Conservation (phyloP, 2,329 filamentous ascomycete genomes). For the Neocatenulostroma microsporum region DNA sequence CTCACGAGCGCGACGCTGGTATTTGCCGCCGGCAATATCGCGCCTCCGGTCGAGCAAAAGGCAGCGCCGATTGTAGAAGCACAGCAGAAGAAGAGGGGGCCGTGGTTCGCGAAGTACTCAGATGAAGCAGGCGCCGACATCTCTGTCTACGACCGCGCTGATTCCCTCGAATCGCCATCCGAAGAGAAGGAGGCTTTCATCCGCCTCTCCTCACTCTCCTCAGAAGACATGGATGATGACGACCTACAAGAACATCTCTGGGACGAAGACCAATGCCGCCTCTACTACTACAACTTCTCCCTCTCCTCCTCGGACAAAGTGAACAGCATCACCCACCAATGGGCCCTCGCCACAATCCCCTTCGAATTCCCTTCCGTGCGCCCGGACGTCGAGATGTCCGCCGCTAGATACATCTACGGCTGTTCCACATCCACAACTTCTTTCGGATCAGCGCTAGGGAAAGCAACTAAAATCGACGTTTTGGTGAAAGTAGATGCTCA, state of each 20-base stretch:
- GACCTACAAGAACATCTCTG: slow-evolving; percentile 12
- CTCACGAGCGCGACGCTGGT: slow-evolving; percentile 58
- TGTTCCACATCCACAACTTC: slow-evolving; percentile 53
- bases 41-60: slow-evolving; percentile 35
- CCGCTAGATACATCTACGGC: slow-evolving; percentile 57
- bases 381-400: slow-evolving; percentile 48
- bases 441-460: slow-evolving; percentile 54
- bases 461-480: slow-evolving; percentile 58
- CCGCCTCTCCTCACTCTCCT: not conserved
- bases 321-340: slow-evolving; percentile 51
- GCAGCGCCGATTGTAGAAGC: slow-evolving; percentile 23
- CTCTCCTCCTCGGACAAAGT: too few species aligned
- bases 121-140: slow-evolving; percentile 24
- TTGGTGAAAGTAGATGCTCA: slow-evolving; percentile 55
- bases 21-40: slow-evolving; percentile 57
- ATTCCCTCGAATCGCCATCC: slow-evolving; percentile 18
- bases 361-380: slow-evolving; percentile 61
- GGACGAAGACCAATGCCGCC: slow-evolving; percentile 59
- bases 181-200: slow-evolving; percentile 23
- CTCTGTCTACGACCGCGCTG: slow-evolving; percentile 17
- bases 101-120: slow-evolving; percentile 42
- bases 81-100: slow-evolving; percentile 30
- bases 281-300: slow-evolving; percentile 61
- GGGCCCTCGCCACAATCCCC: slow-evolving; percentile 55
- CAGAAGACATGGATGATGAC: slow-evolving; percentile 7